Evolutionary conservation across 2,329 filamentous ascomycete genomes (phyloP).

Genomic region (Emergomyces africanus): DNA sequence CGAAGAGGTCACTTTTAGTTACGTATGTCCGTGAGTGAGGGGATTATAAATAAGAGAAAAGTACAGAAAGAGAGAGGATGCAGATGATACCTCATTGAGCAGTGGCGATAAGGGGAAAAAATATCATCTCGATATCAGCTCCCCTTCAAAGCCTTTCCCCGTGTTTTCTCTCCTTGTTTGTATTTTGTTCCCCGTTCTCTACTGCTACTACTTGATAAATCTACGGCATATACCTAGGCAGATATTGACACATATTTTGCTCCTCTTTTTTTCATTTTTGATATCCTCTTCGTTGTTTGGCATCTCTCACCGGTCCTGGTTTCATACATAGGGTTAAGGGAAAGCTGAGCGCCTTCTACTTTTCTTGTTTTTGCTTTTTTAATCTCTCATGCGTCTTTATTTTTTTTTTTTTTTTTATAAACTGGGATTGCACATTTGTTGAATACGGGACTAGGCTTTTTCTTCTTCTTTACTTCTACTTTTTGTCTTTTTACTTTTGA

Average conservation of each 20-base stretch:
- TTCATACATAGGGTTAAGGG: neutral
- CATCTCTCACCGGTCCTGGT: neutral
- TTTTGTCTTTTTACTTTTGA: neutral
- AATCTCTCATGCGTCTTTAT: neutral
- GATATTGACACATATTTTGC: neutral
- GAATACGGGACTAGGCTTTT: neutral
- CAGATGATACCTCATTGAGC: neutral
- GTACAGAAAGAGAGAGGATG: neutral
- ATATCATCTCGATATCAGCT: neutral
- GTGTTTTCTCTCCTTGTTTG: neutral
- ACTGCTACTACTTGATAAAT: neutral
- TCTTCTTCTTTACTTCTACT: neutral
- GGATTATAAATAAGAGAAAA: neutral
- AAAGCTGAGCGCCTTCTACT: neutral
- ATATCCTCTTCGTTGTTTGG: neutral
- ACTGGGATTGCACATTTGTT: conserved; percentile 1
- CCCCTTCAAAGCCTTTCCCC: neutral
- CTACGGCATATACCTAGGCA: neutral
- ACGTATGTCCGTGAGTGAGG: neutral
- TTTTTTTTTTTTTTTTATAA: neutral
- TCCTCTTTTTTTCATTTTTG: neutral
- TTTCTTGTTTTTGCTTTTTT: neutral
- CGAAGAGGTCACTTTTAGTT: conserved; percentile 13
- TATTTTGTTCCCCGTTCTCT: neutral
- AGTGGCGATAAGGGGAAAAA: neutral